These are phyloP conservation scores for Nelumbo lutea DNA, from an alignment of 164 flowering plant genomes.

Conservation along the genomic window DNA sequence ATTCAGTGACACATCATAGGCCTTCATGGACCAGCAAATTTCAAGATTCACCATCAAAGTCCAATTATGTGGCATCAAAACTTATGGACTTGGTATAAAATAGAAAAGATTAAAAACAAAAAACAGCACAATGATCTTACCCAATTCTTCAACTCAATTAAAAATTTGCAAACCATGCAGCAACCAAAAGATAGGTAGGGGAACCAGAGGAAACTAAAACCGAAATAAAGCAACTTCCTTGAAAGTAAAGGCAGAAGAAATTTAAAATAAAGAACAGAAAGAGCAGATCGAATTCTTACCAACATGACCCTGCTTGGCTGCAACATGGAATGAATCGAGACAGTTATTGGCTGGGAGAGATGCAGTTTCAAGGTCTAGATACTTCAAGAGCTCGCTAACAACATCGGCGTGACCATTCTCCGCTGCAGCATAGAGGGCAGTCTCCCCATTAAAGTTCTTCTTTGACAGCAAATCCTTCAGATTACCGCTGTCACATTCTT, in stretches of 20 bases:
- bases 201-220: neutral
- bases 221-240: neutral
- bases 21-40: too few species aligned
- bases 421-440: constrained; percentile 76
- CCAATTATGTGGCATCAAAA: too few species aligned
- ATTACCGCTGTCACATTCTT: constrained; percentile 23
- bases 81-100: too few species aligned
- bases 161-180: too few species aligned
- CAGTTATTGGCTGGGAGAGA: constrained; percentile 66
- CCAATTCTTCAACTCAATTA: too few species aligned
- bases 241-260: neutral
- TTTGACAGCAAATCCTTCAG: constrained; percentile 40
- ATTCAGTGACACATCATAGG: too few species aligned
- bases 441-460: constrained; percentile 75
- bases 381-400: constrained; percentile 61
- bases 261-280: neutral
- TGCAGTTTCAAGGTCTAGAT: constrained; percentile 58
- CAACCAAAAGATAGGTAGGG: too few species aligned
- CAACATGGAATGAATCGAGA: constrained; percentile 82
- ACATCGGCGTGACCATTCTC: constrained; percentile 68
- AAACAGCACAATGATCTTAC: too few species aligned
- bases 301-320: constrained; percentile 88
- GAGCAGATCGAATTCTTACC: constrained; percentile 39
- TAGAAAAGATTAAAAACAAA: too few species aligned
- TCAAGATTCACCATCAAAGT: too few species aligned